Conservation (phyloP, 495 filamentous ascomycete genomes). For the Cenococcum geophilum region DNA sequence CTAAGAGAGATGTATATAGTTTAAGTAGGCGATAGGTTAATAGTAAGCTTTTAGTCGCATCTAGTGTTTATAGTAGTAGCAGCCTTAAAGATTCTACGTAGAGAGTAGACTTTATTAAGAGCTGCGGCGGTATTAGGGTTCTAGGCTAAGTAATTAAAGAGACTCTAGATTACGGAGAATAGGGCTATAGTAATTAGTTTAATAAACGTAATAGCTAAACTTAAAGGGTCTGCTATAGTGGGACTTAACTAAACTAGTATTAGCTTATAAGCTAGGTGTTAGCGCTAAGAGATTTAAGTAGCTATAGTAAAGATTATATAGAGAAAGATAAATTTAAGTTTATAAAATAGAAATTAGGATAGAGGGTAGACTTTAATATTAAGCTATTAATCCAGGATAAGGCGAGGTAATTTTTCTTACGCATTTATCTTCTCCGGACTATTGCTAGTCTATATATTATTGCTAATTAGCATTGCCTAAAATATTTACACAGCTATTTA, state of each 20-base stretch:
- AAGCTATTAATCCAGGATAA: too few species aligned
- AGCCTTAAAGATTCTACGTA: constrained; percentile 22
- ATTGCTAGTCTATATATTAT: too few species aligned
- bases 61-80: constrained; percentile 8
- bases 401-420: too few species aligned
- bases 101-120: constrained; percentile 19
- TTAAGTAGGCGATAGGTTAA: constrained; percentile 18
- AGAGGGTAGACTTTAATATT: too few species aligned
- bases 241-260: neutral
- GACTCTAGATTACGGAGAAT: constrained; percentile 16
- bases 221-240: neutral
- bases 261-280: neutral
- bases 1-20: constrained; percentile 5
- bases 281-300: neutral
- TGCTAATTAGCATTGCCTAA: too few species aligned
- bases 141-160: constrained; percentile 12
- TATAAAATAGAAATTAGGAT: too few species aligned
- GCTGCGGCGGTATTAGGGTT: constrained; percentile 10
- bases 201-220: constrained; percentile 3
- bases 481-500: too few species aligned
- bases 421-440: too few species aligned
- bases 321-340: too few species aligned
- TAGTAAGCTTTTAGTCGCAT: constrained; percentile 21
- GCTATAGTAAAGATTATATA: neutral
- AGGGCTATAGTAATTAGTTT: constrained; percentile 11